Conservation (phyloP, 768 basidiomycete genomes). For the Boletales sp. region DNA sequence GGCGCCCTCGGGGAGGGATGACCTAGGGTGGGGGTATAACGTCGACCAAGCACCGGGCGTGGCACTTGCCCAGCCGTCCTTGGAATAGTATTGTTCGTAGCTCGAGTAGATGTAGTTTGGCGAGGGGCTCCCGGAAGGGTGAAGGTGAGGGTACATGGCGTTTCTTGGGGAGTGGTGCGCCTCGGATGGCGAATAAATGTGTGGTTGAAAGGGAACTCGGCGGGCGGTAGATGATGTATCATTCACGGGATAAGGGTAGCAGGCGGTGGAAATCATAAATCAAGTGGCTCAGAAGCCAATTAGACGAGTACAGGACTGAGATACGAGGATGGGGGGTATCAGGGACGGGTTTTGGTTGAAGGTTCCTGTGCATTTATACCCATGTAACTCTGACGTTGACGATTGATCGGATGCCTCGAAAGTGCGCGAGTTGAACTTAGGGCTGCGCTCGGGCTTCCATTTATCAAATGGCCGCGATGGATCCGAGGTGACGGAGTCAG, state of each 20-base stretch:
- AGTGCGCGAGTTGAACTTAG: constrained; percentile 23
- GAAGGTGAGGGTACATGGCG: constrained; percentile 28
- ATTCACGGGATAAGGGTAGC: constrained; percentile 26
- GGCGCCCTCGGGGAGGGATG: constrained; percentile 12
- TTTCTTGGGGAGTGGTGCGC: constrained; percentile 15
- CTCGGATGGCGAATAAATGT: constrained; percentile 32
- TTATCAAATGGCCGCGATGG: constrained; percentile 32
- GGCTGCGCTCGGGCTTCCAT: constrained; percentile 31
- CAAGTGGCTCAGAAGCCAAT: constrained; percentile 10
- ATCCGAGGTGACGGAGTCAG: constrained; percentile 19
- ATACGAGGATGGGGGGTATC: constrained; percentile 26
- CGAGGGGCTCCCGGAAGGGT: constrained; percentile 15
- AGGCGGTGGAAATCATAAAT: constrained; percentile 33
- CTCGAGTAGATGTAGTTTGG: constrained; percentile 21
- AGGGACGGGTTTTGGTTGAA: constrained; percentile 19
- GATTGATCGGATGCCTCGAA: constrained; percentile 31
- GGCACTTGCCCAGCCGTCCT: constrained; percentile 14
- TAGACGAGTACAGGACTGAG: constrained; percentile 9
- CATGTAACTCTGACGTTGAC: constrained; percentile 28
- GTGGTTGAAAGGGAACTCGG: constrained; percentile 20
- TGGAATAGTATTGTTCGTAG: constrained; percentile 22
- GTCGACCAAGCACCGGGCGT: constrained; percentile 20
- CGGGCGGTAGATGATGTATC: constrained; percentile 19
- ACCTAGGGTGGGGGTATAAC: constrained; percentile 12
- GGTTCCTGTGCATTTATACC: constrained; percentile 29